Evolutionary conservation across 345 rosid genomes (phyloP), one percentile per base, ranked within the genome.

Genomic region (Arabidopsis arenosa): DNA sequence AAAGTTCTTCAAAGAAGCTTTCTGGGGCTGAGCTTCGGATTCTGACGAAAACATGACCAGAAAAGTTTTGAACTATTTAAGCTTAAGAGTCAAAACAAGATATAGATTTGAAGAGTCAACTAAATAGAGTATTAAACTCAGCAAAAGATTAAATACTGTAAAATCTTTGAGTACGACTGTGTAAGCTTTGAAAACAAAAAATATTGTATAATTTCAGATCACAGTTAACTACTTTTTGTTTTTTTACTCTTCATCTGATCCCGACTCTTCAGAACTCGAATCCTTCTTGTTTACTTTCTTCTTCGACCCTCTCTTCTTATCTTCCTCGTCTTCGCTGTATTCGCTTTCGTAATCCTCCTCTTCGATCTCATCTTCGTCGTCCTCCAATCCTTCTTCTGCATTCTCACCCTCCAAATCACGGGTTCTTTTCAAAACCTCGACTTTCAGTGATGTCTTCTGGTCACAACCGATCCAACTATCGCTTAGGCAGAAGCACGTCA

Each of bases 391-490:
- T 21, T 89, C 97, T 57, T 88, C 99, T 63, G 80, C 81, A n/a
- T 73, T 13, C 7, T 84, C 83, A 52, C 89, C 93, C 70, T 92
- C 97, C 33, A 78, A 49, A 36, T 88, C 92, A 23, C 97, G 84
- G 12, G 91, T 83, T 78, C 94, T 82, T 76, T 92, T 92, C 80
- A 89, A 81, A 74, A 95, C 71, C 79, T 92, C 92, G 36, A 92
- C 81, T 85, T 89, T 90, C 80, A 87, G 43, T 61, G 82, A 83
- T 7, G 81, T 70, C 83, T 75, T 88, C 40, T 68, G 84, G 82
- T 92, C 99, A 41, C 99, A 95, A 6, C 99, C 99, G 18, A 95
- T 85, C 98, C 97, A 92, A 12, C 94, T 79, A 77, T 95, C 97
- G 3, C 97, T 88, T 76, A 95, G 40, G 82, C 97, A 90, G 86